Percentiles rank a stretch among this genome's conserved stretches.
Conservation (phyloP, 2,329 filamentous ascomycete genomes). For the Neoarthrinium moseri region DNA sequence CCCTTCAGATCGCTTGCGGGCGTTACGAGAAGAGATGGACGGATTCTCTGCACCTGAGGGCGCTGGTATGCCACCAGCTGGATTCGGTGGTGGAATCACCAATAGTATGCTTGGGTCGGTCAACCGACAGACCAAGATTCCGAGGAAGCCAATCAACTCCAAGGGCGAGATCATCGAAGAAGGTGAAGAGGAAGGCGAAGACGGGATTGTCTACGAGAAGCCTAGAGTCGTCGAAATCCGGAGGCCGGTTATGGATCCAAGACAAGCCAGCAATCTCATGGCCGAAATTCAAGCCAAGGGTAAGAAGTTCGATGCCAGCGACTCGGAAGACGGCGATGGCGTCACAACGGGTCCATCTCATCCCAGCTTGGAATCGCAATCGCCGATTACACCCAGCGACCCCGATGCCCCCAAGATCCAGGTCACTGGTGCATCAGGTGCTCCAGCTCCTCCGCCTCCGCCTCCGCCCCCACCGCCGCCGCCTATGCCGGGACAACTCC, state of each 20-base stretch:
- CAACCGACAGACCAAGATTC: conserved; percentile 57
- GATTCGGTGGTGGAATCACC: conserved; percentile 66
- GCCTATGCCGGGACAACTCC: conserved; percentile 27
- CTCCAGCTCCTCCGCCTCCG: conserved; percentile 31
- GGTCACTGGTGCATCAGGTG: conserved; percentile 42
- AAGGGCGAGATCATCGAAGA: conserved; percentile 25
- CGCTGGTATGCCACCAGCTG: conserved; percentile 51
- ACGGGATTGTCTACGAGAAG: conserved; percentile 71
- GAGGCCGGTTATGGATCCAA: conserved; percentile 65
- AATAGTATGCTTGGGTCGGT: conserved; percentile 75
- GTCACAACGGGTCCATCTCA: conserved; percentile 74
- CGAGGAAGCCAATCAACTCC: conserved; percentile 51
- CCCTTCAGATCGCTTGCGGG: conserved; percentile 87
- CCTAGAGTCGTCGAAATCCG: conserved; percentile 77
- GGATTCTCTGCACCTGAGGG: conserved; percentile 49
- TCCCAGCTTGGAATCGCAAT: conserved; percentile 69
- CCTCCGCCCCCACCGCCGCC: conserved; percentile 38
- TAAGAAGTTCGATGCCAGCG: conserved; percentile 69
- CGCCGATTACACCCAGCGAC: conserved; percentile 66
- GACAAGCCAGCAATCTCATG: conserved; percentile 64
- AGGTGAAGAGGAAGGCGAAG: conserved; percentile 48
- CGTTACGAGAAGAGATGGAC: conserved; percentile 94
- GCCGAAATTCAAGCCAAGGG: conserved; percentile 74
- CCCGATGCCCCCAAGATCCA: conserved; percentile 58
- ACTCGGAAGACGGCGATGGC: conserved; percentile 68